Evolutionary conservation across 106 monocot species (phyloP), one percentile per base, ranked within the genome.

Genomic region (Acorus gramineus): DNA sequence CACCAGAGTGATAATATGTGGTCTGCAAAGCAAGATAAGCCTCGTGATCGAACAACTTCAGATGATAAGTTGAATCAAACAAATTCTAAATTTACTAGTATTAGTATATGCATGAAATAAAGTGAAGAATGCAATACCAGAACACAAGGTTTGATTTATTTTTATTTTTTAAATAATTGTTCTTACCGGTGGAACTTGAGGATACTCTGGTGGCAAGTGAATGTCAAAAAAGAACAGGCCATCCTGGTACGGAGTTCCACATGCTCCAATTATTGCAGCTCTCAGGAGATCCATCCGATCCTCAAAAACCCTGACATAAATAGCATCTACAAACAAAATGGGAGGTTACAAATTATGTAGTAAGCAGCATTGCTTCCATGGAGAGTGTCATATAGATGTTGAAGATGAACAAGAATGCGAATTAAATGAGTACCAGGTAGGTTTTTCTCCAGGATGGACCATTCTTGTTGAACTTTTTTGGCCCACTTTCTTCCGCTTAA

Each of bases 381-480:
- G 28, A 28, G 28, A 0, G 28, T 28, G 28, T 28, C 28, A 28
- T 28, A 28, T 28, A 28, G 28, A 28, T 28, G 28, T 28, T 28
- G 28, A 28, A 28, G 28, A 28, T 28, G 28, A 28, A 28, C 28
- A 28, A 28, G 28, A 28, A 28, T 28, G 28, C 28, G 28, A 28
- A 28, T 28, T 28, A 28, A 28, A 28, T 28, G 28, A 28, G 28
- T 74, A 92, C 91, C 86, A 60, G 91, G 91, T 10, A 92, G 74
- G 66, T 82, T 86, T 72, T 86, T 92, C 74, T 92, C 91, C 43
- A 98, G 88, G 65, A 98, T 88, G 63, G 59, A 76, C 98, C 98
- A 98, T 70, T 98, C 98, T 62, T 89, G 85, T 63, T 98, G 87
- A 66, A 98, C 81, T 62, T 98, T 98, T 79, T 86, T 92, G 50